phyloP scores from a whole-genome alignment of 2,329 filamentous ascomycete species.

The Penicillium fuscoglaucum region DNA sequence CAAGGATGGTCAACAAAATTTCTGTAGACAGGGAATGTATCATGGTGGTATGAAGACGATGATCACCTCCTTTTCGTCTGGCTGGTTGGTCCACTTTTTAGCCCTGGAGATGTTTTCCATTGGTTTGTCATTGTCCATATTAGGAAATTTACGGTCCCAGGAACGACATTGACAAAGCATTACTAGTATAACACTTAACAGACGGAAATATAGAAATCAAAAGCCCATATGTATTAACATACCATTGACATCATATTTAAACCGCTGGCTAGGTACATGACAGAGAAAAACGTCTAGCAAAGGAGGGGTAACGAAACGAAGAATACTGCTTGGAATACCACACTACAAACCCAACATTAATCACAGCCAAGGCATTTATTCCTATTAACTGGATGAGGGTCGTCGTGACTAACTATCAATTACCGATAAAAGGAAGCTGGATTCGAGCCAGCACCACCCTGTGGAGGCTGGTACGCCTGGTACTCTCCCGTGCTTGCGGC shows the following conservation, averaged over 20 bases:
- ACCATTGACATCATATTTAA: conserved; percentile 12
- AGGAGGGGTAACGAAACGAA: neutral
- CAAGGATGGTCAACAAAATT: neutral
- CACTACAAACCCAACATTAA: neutral
- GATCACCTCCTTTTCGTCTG: neutral
- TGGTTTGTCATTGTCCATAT: neutral
- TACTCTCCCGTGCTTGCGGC: conserved; percentile 32
- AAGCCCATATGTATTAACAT: conserved; percentile 21
- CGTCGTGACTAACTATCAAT: neutral
- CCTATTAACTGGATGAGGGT: neutral
- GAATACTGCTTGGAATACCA: conserved; percentile 1
- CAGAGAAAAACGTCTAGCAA: conserved; percentile 12
- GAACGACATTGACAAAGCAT: neutral
- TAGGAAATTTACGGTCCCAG: neutral
- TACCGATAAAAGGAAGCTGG: conserved; percentile 44
- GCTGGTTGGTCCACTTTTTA: neutral
- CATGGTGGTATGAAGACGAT: neutral
- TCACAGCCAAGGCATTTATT: conserved; percentile 1
- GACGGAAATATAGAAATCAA: neutral
- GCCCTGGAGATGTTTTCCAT: neutral
- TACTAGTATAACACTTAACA: too few species aligned
- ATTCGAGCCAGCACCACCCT: conserved; percentile 35
- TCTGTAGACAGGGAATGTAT: neutral
- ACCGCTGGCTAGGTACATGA: conserved; percentile 16
- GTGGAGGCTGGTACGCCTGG: conserved; percentile 41